Evolutionary conservation across 1,139 yeast genomes (phyloP), one percentile per base, ranked within the genome.

Genomic region (Yamadazyma pseudoaaseri): DNA sequence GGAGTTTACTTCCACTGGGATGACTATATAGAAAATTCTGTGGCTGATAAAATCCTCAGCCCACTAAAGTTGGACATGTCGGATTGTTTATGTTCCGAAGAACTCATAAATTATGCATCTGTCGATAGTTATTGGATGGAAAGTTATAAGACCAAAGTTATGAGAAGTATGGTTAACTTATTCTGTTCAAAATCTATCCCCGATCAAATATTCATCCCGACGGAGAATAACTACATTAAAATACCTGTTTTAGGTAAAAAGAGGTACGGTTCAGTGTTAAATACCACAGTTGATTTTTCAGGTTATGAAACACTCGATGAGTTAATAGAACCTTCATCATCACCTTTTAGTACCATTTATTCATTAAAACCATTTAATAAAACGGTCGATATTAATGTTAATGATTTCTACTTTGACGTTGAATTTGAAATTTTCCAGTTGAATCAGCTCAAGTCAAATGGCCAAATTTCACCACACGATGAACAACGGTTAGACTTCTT

Each of bases 101-200:
- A 32, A 5, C 33, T 61, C 16, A 41, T 41, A 10, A 41, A 47
- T 8, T 63, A 46, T 42, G 62, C 63, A 5, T 37, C 42, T 22
- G 67, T 65, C 17, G 58, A 58, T 38, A 63, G 67, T 22, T 65
- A 63, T 44, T 57, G 54, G 52, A 41, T 65, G 44, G 72, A 65
- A 45, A 47, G 63, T 16, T 60, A 60, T 42, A 36, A 51, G 26
- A 62, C 56, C 28, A 65, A 65, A 41, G 60, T 62, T 5, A 40
- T 48, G 16, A 54, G 72, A 24, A 63, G 65, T 7, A 60, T 61
- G 64, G 51, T 60, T 21, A 54, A 62, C 37, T 48, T 65, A 30
- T 65, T 62, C 42, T 64, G 71, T 41, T 36, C 44, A 12, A 59
- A 58, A 37, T 58, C 56, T 4, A 49, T 60, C 4, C 72, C 72